A percentile compares a stretch with the other conserved stretches of the same genome.
phyloP scores from a whole-genome alignment of 805 yeast genomes.

The Ogataea parapolymorpha region DNA sequence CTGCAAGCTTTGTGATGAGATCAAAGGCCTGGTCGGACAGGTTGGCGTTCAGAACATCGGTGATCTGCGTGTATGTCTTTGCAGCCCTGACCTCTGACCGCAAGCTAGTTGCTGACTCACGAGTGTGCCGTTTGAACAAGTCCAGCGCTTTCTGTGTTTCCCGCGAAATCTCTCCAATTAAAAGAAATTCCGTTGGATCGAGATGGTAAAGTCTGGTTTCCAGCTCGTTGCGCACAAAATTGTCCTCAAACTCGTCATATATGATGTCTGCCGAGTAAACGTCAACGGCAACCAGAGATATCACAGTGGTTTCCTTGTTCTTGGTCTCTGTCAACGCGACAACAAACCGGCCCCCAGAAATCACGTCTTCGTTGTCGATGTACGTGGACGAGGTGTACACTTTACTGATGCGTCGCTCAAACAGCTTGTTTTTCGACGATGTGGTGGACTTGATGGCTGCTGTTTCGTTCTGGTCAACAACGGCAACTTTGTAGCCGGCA shows the following conservation, averaged over 20 bases:
- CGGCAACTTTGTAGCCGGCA: conserved; percentile 76
- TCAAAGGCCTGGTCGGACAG: conserved; percentile 12
- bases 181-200: conserved; percentile 71
- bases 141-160: conserved; percentile 31
- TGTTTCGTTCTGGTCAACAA: conserved; percentile 81
- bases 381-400: conserved; percentile 84
- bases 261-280: conserved; percentile 73
- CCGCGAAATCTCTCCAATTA: conserved; percentile 39
- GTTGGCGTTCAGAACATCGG: conserved; percentile 6
- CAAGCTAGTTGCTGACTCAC: conserved; percentile 4
- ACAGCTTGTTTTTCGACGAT: conserved; percentile 52
- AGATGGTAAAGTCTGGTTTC: conserved; percentile 73
- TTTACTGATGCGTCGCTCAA: conserved; percentile 64
- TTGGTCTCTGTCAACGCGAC: conserved; percentile 39
- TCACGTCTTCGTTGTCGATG: conserved; percentile 42
- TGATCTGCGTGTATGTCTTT: conserved; percentile 10
- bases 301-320: conserved; percentile 9
- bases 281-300: conserved; percentile 60
- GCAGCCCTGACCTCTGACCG: conserved; percentile 8
- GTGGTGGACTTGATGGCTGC: conserved; percentile 63
- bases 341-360: conserved; percentile 39
- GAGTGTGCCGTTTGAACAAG: conserved; percentile 12
- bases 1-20: conserved; percentile 16
- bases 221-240: conserved; percentile 51
- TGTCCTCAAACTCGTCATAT: conserved; percentile 68